These are phyloP conservation scores for Sugiyamaella paludigena DNA, from an alignment of 1,139 yeast species.

Conservation along the genomic window DNA sequence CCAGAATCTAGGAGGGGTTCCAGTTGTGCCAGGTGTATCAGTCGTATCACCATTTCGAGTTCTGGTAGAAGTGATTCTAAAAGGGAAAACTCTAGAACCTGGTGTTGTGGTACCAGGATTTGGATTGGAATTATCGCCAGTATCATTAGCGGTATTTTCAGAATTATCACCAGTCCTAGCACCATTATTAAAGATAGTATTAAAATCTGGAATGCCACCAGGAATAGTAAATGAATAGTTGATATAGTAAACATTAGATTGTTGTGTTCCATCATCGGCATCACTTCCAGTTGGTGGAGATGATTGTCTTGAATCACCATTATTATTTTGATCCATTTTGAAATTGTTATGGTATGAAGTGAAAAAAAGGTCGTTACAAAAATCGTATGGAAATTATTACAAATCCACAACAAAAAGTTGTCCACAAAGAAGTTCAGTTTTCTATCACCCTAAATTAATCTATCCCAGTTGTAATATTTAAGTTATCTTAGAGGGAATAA, in stretches of 20 bases:
- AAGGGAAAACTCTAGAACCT: no score
- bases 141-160: neutral
- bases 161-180: neutral
- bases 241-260: constrained; percentile 7
- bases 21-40: neutral
- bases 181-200: neutral
- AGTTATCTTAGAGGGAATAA: no score
- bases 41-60: neutral
- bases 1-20: neutral
- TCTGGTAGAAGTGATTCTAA: no score
- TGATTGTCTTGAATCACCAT: neutral
- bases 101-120: no score
- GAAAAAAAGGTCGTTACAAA: no score
- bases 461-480: no score
- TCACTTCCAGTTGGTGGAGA: no score
- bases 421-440: no score
- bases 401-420: no score
- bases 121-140: neutral
- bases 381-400: no score
- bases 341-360: neutral
- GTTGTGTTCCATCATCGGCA: constrained; percentile 1
- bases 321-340: constrained; percentile 1
- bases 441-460: no score
- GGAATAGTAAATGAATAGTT: constrained; percentile 12
- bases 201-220: neutral